Evolutionary conservation across 106 monocot genomes (phyloP), one percentile per base, ranked within the genome.

Genomic region (Allium sativum): DNA sequence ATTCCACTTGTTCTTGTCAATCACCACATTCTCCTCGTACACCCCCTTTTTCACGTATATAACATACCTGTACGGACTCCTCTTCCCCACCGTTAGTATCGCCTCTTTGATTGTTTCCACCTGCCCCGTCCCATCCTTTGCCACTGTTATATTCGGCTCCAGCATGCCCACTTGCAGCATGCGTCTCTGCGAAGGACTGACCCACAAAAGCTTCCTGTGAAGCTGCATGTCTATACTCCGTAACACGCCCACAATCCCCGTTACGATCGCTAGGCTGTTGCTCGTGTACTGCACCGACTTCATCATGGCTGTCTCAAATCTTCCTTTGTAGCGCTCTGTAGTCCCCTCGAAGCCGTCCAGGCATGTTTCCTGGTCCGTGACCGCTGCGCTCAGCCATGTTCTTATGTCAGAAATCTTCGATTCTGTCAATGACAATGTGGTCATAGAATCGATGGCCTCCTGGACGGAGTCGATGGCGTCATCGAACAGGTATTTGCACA

Each of bases 261-360:
- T 43, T 12, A 21, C 58, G 21, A 75, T 74, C 8, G 78, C 82
- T 10, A 83, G 64, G 40, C 67, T 58, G 47, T 83, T 83, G 73
- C 78, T 78, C 0, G 82, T 75, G 54, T 64, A 63, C 58, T 68
- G 51, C 46, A 58, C 55, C 7, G 78, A 73, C 64, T 75, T 75
- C n/a, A 16, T 56, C 75, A 84, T 79, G 10, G 79, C 68, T 11
- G 51, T 42, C 68, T 65, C 63, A 63, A 79, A 43, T 53, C 68
- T 76, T 2, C 40, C 55, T 42, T 55, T 22, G 14, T 69, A 3
- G 4, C 40, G 59, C 2, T 64, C 68, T 3, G 53, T 58, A 6
- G 79, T 79, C 13, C 70, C 67, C 44, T 84, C 78, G 45, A 83
- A 77, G 0, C 83, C 76, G 10, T 84, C 83, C 6, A 79, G 44